Evolutionary conservation across 805 yeast species (phyloP).

Genomic region (Sporopachydermia lactativora): DNA sequence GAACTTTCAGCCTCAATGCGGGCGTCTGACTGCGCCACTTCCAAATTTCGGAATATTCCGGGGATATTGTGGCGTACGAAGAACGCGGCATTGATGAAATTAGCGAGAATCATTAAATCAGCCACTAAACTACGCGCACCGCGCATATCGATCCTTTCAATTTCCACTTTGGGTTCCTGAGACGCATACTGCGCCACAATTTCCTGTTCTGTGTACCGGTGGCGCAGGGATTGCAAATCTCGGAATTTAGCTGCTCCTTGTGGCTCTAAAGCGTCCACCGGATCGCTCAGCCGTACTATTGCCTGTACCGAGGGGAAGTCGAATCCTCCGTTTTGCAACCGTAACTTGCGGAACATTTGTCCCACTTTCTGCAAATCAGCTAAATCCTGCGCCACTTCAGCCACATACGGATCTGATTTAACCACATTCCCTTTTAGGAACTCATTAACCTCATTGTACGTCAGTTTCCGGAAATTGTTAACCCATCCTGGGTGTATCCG

Average conservation of each 20-base stretch:
- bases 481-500: constrained; percentile 28
- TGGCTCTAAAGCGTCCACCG: not conserved
- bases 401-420: constrained; percentile 9
- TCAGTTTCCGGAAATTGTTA: constrained; percentile 33
- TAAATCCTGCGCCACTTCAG: constrained; percentile 22
- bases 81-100: constrained; percentile 40
- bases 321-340: constrained; percentile 27
- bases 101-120: constrained; percentile 75
- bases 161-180: too few relatives aligned
- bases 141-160: too few relatives aligned
- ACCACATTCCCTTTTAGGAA: constrained; percentile 24
- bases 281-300: not conserved
- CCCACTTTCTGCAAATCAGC: constrained; percentile 21
- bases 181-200: too few relatives aligned
- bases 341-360: constrained; percentile 14
- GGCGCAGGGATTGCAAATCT: too few relatives aligned
- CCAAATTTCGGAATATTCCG: constrained; percentile 32
- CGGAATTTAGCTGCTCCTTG: constrained; percentile 5
- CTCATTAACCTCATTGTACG: constrained; percentile 50
- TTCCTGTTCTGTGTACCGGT: too few relatives aligned
- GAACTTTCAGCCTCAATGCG: not conserved
- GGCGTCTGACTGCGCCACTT: too few relatives aligned
- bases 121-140: constrained; percentile 68
- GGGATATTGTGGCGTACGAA: constrained; percentile 32
- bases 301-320: constrained; percentile 12